These are phyloP conservation scores for Lachancea nothofagi DNA, from an alignment of 805 yeast species.

Conservation along the genomic window DNA sequence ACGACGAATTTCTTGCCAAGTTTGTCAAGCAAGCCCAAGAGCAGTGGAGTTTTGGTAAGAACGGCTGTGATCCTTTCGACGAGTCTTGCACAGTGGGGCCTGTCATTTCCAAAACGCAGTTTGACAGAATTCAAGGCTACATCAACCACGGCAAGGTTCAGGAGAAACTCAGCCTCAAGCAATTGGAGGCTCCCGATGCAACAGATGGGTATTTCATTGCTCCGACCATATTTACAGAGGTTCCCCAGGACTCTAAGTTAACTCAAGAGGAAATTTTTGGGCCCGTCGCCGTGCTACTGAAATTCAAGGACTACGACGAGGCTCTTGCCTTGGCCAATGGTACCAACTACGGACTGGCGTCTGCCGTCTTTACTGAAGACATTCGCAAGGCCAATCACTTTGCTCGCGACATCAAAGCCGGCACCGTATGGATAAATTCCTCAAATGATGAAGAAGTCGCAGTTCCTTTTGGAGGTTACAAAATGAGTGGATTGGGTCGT, in stretches of 20 bases:
- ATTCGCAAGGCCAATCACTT: constrained; percentile 56
- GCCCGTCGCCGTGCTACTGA: constrained; percentile 38
- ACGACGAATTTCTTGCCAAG: constrained; percentile 41
- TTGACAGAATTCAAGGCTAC: constrained; percentile 38
- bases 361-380: constrained; percentile 60
- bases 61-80: constrained; percentile 44
- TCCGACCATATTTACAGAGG: constrained; percentile 40
- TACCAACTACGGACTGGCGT: constrained; percentile 39
- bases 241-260: constrained; percentile 34
- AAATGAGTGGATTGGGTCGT: constrained; percentile 74
- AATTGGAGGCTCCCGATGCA: constrained; percentile 28
- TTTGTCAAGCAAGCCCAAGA: constrained; percentile 34
- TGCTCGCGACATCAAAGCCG: constrained; percentile 59
- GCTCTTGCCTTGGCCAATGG: constrained; percentile 39
- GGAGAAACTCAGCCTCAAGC: constrained; percentile 40
- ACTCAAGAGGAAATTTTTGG: constrained; percentile 42
- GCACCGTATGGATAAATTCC: constrained; percentile 65
- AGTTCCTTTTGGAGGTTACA: constrained; percentile 80
- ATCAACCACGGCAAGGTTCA: constrained; percentile 38
- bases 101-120: constrained; percentile 45
- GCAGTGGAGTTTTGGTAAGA: constrained; percentile 52
- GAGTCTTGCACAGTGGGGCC: constrained; percentile 41
- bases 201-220: constrained; percentile 34
- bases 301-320: constrained; percentile 36
- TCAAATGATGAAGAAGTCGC: constrained; percentile 58